A percentile compares a stretch with the other conserved stretches of the same genome.
These are phyloP conservation scores for Fusarium concolor DNA, from an alignment of 2,329 filamentous ascomycete genomes.

Conservation along the genomic window DNA sequence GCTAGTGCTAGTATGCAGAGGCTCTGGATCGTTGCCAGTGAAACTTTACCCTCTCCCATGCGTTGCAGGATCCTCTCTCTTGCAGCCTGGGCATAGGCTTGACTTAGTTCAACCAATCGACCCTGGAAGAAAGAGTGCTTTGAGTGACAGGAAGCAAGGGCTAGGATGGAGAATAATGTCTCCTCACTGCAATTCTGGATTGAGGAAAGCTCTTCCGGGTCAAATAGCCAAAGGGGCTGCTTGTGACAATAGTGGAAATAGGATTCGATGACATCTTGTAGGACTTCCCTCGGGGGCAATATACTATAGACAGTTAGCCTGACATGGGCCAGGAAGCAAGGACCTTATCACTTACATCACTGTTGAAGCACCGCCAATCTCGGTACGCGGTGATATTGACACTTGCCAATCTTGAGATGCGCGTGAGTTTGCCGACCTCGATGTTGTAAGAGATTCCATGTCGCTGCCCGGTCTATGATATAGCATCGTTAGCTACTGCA, in stretches of 20 bases:
- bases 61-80: neutral
- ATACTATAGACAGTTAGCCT: neutral
- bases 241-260: slow-evolving; percentile 1
- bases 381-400: neutral
- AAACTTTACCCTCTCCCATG: neutral
- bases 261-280: neutral
- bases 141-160: neutral
- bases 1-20: neutral
- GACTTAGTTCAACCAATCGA: neutral
- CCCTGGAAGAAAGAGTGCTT: neutral
- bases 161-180: neutral
- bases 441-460: neutral
- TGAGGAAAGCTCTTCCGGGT: neutral
- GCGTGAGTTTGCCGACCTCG: neutral
- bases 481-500: no score
- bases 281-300: neutral
- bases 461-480: neutral
- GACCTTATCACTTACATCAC: accelerated
- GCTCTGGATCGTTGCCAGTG: neutral
- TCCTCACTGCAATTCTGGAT: neutral
- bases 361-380: neutral
- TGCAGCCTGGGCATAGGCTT: neutral
- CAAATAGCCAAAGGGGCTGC: neutral
- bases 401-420: neutral
- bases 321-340: no score